These are phyloP conservation scores for Globisporangium spinosum DNA, from an alignment of 352 stramenopile genomes.

Conservation along the genomic window DNA sequence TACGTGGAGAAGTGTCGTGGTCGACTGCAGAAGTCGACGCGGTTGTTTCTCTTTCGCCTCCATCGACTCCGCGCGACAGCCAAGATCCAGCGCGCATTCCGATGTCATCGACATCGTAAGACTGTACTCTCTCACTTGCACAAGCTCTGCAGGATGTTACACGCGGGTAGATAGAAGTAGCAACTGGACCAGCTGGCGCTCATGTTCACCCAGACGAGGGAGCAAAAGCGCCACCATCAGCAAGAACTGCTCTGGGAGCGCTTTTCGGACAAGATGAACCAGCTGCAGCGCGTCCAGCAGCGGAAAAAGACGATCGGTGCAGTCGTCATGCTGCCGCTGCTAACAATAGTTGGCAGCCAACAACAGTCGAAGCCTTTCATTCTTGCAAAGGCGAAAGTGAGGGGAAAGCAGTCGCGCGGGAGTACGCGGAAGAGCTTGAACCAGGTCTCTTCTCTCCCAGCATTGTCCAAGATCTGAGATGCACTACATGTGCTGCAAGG, in stretches of 20 bases:
- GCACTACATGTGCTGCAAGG: not conserved
- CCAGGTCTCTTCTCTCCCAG: slow-evolving; percentile 7
- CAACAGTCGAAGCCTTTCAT: not conserved
- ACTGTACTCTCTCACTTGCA: slow-evolving; percentile 25
- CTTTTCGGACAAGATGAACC: slow-evolving; percentile 13
- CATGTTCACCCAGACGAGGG: slow-evolving; percentile 25
- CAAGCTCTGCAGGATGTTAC: slow-evolving; percentile 29
- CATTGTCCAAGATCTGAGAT: not conserved
- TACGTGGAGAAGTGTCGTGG: slow-evolving; percentile 24
- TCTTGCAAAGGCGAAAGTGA: not conserved
- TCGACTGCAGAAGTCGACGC: slow-evolving; percentile 27
- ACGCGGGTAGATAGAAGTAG: slow-evolving; percentile 23
- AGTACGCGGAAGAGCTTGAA: slow-evolving; percentile 3
- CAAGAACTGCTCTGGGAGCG: slow-evolving; percentile 17
- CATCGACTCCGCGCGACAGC: slow-evolving; percentile 24
- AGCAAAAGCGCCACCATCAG: not conserved
- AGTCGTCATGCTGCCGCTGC: not conserved
- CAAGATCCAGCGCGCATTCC: slow-evolving; percentile 35
- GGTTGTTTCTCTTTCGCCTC: slow-evolving; percentile 36
- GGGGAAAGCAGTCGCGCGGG: not conserved
- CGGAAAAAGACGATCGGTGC: not conserved
- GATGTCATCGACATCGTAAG: slow-evolving; percentile 31
- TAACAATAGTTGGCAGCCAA: not conserved
- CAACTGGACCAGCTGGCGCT: slow-evolving; percentile 24
- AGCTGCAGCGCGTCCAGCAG: slow-evolving; percentile 14